These are phyloP conservation scores for Carpinus viminea DNA, from an alignment of 306 rosid species.

Conservation along the genomic window DNA sequence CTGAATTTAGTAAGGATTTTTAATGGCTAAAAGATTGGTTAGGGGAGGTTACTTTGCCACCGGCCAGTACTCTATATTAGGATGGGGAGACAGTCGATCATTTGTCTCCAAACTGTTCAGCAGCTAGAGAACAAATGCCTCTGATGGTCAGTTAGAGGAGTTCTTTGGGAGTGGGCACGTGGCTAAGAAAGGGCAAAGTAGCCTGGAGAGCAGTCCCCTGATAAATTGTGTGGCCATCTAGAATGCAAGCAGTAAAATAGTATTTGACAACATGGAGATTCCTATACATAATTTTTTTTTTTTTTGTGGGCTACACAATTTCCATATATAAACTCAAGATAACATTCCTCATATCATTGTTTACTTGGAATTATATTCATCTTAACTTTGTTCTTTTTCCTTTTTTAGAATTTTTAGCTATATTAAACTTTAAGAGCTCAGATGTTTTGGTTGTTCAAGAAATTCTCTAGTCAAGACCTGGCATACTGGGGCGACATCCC, in stretches of 20 bases:
- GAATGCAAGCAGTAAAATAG: background rate
- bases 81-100: background rate
- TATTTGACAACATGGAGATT: background rate
- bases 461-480: background rate
- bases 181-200: background rate
- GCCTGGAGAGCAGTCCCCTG: background rate
- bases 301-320: background rate
- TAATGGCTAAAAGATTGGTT: background rate
- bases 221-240: background rate
- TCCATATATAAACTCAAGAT: background rate
- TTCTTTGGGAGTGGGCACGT: background rate
- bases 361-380: background rate
- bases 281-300: background rate
- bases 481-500: background rate
- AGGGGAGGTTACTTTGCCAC: background rate
- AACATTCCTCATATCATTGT: background rate
- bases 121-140: background rate
- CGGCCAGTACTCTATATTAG: background rate
- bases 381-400: background rate
- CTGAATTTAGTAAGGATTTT: background rate
- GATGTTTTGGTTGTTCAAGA: background rate
- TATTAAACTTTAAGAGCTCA: background rate
- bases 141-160: background rate
- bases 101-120: background rate
- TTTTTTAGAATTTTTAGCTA: background rate